phyloP scores from a whole-genome alignment of 2,329 filamentous ascomycete genomes.

The Botrytis porri region DNA sequence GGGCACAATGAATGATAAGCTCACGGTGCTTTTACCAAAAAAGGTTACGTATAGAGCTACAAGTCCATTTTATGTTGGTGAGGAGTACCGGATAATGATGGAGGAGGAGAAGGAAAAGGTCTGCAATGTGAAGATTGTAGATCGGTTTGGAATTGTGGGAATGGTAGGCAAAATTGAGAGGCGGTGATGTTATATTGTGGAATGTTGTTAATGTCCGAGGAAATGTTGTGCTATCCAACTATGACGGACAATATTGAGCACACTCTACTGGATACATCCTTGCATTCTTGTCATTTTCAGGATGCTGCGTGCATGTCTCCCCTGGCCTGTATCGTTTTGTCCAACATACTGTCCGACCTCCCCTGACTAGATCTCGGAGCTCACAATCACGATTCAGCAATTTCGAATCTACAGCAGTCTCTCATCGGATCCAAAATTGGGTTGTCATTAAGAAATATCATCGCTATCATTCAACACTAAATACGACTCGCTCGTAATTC shows the following conservation, averaged over 20 bases:
- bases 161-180: slow-evolving; percentile 37
- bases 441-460: not conserved
- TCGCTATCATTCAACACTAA: not conserved
- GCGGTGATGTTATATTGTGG: not conserved
- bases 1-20: not conserved
- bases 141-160: slow-evolving; percentile 34
- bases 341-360: not conserved
- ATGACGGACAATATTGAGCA: not conserved
- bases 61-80: slow-evolving; percentile 48
- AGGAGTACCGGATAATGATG: slow-evolving; percentile 46
- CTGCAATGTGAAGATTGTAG: slow-evolving; percentile 31
- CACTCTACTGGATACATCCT: not conserved
- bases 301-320: not conserved
- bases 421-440: not conserved
- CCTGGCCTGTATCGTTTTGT: not conserved
- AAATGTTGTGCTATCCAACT: not conserved
- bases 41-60: slow-evolving; percentile 49
- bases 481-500: not conserved
- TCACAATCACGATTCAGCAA: not conserved
- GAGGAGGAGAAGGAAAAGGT: slow-evolving; percentile 38
- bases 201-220: not conserved
- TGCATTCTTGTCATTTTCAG: not conserved
- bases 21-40: slow-evolving; percentile 37
- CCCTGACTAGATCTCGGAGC: not conserved
- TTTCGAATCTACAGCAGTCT: not conserved